Base-by-base conservation (phyloP, 176 grass and related monocot genomes). In the Oryza longistaminata region DNA sequence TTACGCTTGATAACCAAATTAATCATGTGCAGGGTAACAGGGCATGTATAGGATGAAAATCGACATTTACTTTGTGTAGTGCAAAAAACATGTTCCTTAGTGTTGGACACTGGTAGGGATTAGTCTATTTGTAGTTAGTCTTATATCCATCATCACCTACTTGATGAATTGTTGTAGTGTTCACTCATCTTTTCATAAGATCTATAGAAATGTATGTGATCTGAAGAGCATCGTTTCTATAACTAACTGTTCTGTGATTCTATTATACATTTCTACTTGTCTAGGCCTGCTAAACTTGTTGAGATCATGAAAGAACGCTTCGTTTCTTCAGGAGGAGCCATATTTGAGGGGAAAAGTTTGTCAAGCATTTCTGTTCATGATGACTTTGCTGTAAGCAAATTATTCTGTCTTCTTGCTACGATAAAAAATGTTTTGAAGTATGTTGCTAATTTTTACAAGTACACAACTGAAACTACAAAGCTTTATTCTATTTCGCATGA, bases 291-390 rank as follows among this genome's bases (percentile, higher is more conserved):
- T 66, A 93, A 89, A 77, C 89, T 98, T 82, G 80, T 98, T 50
- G 96, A 95, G 25, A 90, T 85, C 65, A 91, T 98, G 76, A 98
- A 98, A 90, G 87, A 87, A 27, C 89, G 87, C 26, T 98, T 98
- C 69, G 52, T 93, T 87, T 90, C 85, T 15, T 98, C 87, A 79
- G 93, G 93, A 76, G 96, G 96, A 76, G 16, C 27, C n/a, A 71
- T 95, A 66, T 95, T 92, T 14, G 96, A 98, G 87, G 85, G 76
- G 22, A 85, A 85, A 79, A 90, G 77, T 78, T 70, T 98, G 80
- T 85, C 80, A 37, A 88, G 68, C 46, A 95, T 98, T 75, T 82
- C 37, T 42, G 85, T 95, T 26, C 89, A 92, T 79, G 87, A 93
- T 82, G 80, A 98, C 88, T 22, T 80, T 73, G 93, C 93, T 24